Percentiles rank a stretch among this genome's conserved stretches.
Conservation (phyloP, 352 stramenopile species). For the Pythium rhizo-oryzae region DNA sequence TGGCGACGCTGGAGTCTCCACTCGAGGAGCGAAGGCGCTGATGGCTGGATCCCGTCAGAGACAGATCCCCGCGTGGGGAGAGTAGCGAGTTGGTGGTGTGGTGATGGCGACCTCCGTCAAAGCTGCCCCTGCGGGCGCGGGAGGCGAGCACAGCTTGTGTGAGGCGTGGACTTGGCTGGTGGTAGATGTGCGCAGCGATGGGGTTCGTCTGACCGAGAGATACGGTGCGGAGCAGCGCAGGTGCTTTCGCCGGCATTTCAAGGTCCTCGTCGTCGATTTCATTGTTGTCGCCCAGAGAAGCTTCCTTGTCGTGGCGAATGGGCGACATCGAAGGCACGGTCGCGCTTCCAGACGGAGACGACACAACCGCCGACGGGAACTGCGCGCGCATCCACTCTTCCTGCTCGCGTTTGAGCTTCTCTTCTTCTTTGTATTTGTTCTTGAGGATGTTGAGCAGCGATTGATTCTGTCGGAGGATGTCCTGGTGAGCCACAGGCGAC, state of each 20-base stretch:
- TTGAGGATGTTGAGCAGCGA: conserved; percentile 67
- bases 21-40: conserved; percentile 12
- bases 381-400: conserved; percentile 70
- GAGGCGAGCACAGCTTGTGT: conserved; percentile 53
- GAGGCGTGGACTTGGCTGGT: conserved; percentile 48
- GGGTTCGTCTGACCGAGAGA: conserved; percentile 41
- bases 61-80: conserved; percentile 9
- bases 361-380: conserved; percentile 6
- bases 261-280: conserved; percentile 23
- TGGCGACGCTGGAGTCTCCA: conserved; percentile 56
- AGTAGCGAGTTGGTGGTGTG: conserved; percentile 12
- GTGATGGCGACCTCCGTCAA: conserved; percentile 23
- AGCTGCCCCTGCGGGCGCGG: conserved; percentile 37
- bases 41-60: neutral
- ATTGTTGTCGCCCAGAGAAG: conserved; percentile 12
- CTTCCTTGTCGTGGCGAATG: conserved; percentile 28
- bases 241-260: conserved; percentile 33
- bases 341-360: neutral
- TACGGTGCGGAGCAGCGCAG: conserved; percentile 46
- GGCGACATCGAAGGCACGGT: conserved; percentile 33
- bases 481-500: conserved; percentile 63
- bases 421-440: conserved; percentile 62
- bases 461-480: conserved; percentile 62
- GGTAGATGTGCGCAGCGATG: neutral
- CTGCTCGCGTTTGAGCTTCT: conserved; percentile 72